phyloP scores from a whole-genome alignment of 75 land plant genomes.

The Cunninghamia lanceolata region DNA sequence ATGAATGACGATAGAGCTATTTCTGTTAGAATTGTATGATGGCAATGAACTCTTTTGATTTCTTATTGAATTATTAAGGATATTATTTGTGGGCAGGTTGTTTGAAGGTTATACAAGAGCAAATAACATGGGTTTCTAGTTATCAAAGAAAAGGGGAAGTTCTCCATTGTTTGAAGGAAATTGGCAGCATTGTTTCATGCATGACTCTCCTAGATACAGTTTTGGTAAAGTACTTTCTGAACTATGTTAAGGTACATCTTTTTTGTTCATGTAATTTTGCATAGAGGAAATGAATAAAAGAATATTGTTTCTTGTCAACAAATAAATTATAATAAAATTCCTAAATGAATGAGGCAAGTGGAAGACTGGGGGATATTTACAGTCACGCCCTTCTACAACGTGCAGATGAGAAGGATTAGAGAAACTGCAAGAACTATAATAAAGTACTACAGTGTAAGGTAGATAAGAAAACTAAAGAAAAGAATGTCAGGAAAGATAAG shows the following conservation, averaged over 20 bases:
- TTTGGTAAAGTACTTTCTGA: slow-evolving; percentile 46
- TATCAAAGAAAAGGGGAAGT: slow-evolving; percentile 66
- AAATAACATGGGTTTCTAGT: slow-evolving; percentile 75
- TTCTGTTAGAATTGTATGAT: neutral
- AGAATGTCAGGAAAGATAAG: neutral
- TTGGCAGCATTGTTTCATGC: slow-evolving; percentile 76
- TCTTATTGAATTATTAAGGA: neutral
- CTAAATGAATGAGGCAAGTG: neutral
- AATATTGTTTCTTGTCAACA: neutral
- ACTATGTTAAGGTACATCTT: neutral
- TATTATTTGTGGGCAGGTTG: slow-evolving; percentile 49
- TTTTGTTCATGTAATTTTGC: neutral
- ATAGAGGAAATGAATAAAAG: neutral
- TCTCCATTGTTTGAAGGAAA: slow-evolving; percentile 81
- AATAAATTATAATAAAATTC: neutral
- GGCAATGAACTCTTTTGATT: neutral
- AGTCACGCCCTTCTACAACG: neutral
- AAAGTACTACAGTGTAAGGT: neutral
- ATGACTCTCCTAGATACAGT: slow-evolving; percentile 90
- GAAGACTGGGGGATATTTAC: neutral
- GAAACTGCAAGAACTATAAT: neutral
- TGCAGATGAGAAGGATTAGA: neutral
- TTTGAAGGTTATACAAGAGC: slow-evolving; percentile 61
- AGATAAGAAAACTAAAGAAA: neutral
- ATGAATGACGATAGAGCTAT: neutral